Percentiles rank a stretch among this genome's conserved stretches.
These are phyloP conservation scores for Naematelia encephala DNA, from an alignment of 768 basidiomycete genomes.

Conservation along the genomic window DNA sequence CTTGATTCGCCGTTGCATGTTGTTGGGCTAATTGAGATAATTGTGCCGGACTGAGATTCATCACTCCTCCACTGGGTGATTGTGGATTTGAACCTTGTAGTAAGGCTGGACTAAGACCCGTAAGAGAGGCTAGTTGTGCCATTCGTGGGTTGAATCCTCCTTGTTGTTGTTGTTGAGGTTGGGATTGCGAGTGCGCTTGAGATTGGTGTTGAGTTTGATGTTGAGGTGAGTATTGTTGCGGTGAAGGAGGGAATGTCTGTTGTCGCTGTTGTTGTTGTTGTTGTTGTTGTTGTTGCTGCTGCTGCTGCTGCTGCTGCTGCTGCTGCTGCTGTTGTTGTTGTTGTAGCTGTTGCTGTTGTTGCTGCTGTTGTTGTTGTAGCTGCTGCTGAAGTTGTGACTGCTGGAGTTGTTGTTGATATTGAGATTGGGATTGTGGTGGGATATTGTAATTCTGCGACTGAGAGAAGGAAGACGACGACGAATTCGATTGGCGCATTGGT, in stretches of 20 bases:
- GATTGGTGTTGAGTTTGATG: conserved; percentile 2
- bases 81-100: background rate
- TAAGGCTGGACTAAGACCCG: background rate
- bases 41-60: background rate
- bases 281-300: conserved; percentile 11
- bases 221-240: conserved; percentile 3
- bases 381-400: conserved; percentile 9
- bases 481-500: background rate
- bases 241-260: background rate
- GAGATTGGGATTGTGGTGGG: conserved; percentile 2
- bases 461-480: background rate
- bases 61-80: background rate
- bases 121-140: background rate
- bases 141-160: conserved; percentile 1
- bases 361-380: conserved; percentile 8
- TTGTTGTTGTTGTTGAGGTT: conserved; percentile 5
- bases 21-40: background rate
- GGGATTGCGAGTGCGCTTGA: background rate
- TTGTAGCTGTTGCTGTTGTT: conserved; percentile 7
- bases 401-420: conserved; percentile 1
- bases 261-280: conserved; percentile 1
- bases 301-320: conserved; percentile 13
- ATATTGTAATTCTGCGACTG: background rate
- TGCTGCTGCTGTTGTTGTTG: conserved; percentile 5
- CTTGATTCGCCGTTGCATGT: background rate